Evolutionary conservation across 371 early-diverging fungal species (phyloP).

Genomic region (Mucor lusitanicus): DNA sequence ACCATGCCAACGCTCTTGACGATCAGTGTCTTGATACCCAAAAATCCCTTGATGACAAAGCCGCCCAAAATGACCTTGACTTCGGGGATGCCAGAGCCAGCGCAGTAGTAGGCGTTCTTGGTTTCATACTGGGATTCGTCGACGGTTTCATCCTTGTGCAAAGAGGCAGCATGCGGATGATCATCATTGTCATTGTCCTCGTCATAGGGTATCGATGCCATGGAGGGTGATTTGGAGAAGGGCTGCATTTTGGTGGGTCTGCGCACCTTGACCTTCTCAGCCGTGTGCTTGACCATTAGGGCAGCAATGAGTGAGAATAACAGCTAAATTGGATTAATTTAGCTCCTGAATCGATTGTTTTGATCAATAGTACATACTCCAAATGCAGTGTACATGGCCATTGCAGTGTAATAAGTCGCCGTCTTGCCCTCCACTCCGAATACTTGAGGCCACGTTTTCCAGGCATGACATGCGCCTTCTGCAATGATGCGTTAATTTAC

Average conservation of each 20-base stretch:
- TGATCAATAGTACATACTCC: slow-evolving; percentile 33
- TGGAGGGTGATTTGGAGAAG: slow-evolving; percentile 28
- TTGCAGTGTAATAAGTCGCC: slow-evolving; percentile 30
- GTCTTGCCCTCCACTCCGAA: slow-evolving; percentile 26
- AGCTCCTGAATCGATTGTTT: background rate
- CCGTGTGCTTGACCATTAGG: slow-evolving; percentile 45
- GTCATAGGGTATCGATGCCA: slow-evolving; percentile 18
- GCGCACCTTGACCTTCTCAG: slow-evolving; percentile 40
- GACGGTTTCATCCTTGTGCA: slow-evolving; percentile 3
- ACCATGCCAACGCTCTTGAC: slow-evolving; percentile 88
- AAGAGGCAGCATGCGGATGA: background rate
- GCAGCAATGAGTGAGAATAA: slow-evolving; percentile 41
- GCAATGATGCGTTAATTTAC: background rate
- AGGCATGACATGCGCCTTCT: slow-evolving; percentile 39
- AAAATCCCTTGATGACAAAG: slow-evolving; percentile 87
- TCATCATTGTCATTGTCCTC: background rate
- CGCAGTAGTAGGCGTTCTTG: slow-evolving; percentile 63
- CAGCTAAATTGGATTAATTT: slow-evolving; percentile 20
- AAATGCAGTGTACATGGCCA: slow-evolving; percentile 39
- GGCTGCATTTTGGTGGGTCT: slow-evolving; percentile 14
- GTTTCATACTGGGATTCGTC: slow-evolving; percentile 30
- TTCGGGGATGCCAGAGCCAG: slow-evolving; percentile 95
- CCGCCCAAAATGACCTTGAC: slow-evolving; percentile 95
- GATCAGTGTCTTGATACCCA: slow-evolving; percentile 83
- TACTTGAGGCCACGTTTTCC: slow-evolving; percentile 48